Conservation (phyloP, 2,329 filamentous ascomycete species). For the Tolypocladium tropicale region DNA sequence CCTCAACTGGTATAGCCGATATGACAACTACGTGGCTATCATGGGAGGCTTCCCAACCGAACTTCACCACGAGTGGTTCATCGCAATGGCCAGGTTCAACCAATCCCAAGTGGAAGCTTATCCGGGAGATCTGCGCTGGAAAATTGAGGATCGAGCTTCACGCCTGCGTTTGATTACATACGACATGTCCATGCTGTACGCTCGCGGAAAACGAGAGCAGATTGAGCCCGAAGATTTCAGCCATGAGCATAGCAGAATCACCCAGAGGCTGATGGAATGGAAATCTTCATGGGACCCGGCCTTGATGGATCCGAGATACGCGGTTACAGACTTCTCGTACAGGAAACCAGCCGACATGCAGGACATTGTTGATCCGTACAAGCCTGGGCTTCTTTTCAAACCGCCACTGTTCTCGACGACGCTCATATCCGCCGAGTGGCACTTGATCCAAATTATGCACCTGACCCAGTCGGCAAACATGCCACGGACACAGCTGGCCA, state of each 20-base stretch:
- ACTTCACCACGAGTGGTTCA: conserved; percentile 71
- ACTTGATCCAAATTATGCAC: conserved; percentile 72
- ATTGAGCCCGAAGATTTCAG: conserved; percentile 56
- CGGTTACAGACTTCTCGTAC: conserved; percentile 54
- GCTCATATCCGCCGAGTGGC: conserved; percentile 64
- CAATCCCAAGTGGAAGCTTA: conserved; percentile 44
- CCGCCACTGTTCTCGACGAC: conserved; percentile 66
- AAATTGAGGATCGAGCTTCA: conserved; percentile 56
- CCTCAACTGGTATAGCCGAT: conserved; percentile 81
- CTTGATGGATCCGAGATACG: conserved; percentile 50
- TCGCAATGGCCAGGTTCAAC: conserved; percentile 52
- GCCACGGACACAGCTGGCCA: conserved; percentile 35
- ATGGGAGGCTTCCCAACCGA: conserved; percentile 70
- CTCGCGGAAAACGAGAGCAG: conserved; percentile 52
- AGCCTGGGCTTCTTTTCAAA: conserved; percentile 58
- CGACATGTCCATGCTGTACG: conserved; percentile 72
- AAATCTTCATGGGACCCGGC: conserved; percentile 47
- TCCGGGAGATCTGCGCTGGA: conserved; percentile 53
- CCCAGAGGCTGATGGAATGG: conserved; percentile 36
- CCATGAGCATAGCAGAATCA: conserved; percentile 46
- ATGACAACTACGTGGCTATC: conserved; percentile 76
- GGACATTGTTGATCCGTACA: conserved; percentile 66
- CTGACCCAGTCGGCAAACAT: conserved; percentile 58
- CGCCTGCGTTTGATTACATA: conserved; percentile 62
- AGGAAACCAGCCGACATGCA: conserved; percentile 41